Percentiles rank a stretch among this genome's conserved stretches.
These are phyloP conservation scores for Claviceps paspali DNA, from an alignment of 2,329 filamentous ascomycete species.

Conservation along the genomic window DNA sequence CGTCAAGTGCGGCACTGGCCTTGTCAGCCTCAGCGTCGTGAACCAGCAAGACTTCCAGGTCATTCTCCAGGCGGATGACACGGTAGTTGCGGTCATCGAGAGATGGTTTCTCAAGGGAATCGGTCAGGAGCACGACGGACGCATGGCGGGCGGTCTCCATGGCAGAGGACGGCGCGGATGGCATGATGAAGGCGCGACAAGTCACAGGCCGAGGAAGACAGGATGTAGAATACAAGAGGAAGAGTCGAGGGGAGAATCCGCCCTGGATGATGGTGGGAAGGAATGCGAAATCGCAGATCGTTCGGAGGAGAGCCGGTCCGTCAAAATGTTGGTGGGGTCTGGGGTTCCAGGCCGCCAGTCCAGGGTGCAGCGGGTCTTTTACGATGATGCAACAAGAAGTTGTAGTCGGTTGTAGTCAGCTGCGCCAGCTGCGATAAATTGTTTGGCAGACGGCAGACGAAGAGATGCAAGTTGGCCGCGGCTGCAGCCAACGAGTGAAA, in stretches of 20 bases:
- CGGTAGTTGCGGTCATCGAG: slow-evolving; percentile 79
- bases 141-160: slow-evolving; percentile 15
- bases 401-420: too few relatives aligned
- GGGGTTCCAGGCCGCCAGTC: too few relatives aligned
- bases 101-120: slow-evolving; percentile 65
- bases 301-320: slow-evolving; percentile 2
- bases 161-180: slow-evolving; percentile 19
- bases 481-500: too few relatives aligned
- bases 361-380: too few relatives aligned
- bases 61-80: slow-evolving; percentile 70
- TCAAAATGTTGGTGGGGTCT: not conserved
- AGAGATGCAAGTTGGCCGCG: too few relatives aligned
- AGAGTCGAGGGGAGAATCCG: not conserved
- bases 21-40: slow-evolving; percentile 95
- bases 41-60: slow-evolving; percentile 80
- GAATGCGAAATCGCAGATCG: too few relatives aligned
- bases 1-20: slow-evolving; percentile 86
- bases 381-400: too few relatives aligned
- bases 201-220: not conserved
- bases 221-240: not conserved
- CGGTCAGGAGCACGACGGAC: slow-evolving; percentile 36
- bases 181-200: slow-evolving; percentile 12
- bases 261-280: too few relatives aligned
- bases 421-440: too few relatives aligned
- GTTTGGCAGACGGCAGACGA: too few relatives aligned